Base-by-base conservation (phyloP, 2,329 filamentous ascomycete genomes). In the Penicillium sp. region DNA sequence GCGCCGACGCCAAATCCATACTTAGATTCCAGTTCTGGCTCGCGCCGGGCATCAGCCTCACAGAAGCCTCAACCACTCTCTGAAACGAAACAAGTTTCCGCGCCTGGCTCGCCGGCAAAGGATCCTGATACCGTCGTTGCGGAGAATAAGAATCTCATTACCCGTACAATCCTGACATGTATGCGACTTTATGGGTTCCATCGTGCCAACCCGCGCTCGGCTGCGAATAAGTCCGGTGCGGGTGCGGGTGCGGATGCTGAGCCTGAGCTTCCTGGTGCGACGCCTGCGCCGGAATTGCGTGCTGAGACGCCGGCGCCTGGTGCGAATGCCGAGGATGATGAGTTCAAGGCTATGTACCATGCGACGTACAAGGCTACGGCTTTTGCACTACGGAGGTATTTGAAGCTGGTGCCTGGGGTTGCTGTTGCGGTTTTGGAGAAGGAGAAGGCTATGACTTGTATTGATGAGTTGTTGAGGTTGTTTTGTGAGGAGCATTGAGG, bases 321-420 rank as follows among this genome's bases (percentile, higher is more conserved):
- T 6, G 52, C 52, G 1, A 65, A 68, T 16, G 66, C 58, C 0
- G 68, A 70, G 19, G 70, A 73, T 40, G 69, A 72, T 34, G 70
- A 72, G 11, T 74, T 73, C 46, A 73, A 72, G 41, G 52, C 64
- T 13, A 72, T 73, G 69, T 74, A 74, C 44, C 71, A 74, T 51
- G 69, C 70, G 11, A 73, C 70, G 3, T 74, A 74, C 52, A 69
- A 70, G 38, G 70, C 71, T 25, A 67, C 71, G 4, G 68, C 64
- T 7, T 74, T 73, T 63, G 71, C 71, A 16, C 54, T 74, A n/a
- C 65, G 71, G 13, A 68, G 63, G 45, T 72, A 70, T 45, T 46
- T 73, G 40, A 72, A 65, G 44, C 56, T 61, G 14, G 30, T 50
- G 4, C 42, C 40, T 14, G 56, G 49, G 27, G 19, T 37, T 22